Evolutionary conservation across 2,329 filamentous ascomycete species (phyloP).

Genomic region (Huntiella bhutanensis): DNA sequence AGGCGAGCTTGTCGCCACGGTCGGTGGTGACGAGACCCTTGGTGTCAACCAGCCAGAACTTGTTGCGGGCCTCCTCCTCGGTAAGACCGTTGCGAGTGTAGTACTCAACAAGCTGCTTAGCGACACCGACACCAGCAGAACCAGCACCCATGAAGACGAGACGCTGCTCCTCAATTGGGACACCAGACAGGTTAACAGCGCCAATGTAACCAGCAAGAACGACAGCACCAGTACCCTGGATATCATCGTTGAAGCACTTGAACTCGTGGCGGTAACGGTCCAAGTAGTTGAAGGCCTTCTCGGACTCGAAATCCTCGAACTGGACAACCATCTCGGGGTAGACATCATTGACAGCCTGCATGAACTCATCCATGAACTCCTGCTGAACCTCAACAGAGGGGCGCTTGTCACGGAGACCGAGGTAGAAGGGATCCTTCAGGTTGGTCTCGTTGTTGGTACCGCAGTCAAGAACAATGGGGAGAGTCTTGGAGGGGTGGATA

Average conservation of each 20-base stretch:
- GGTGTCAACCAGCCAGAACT: conserved; percentile 96
- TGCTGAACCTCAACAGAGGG: conserved; percentile 59
- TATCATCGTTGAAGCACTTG: conserved; percentile 97
- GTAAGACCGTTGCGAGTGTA: conserved; percentile 83
- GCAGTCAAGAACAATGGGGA: conserved; percentile 47
- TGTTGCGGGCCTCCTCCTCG: conserved; percentile 68
- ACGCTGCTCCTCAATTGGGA: conserved; percentile 74
- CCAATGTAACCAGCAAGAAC: conserved; percentile 65
- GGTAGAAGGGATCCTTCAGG: conserved; percentile 57
- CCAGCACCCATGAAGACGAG: conserved; percentile 94
- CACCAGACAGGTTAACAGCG: conserved; percentile 65
- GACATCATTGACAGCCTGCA: conserved; percentile 68
- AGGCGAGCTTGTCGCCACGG: conserved; percentile 79
- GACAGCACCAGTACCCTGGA: conserved; percentile 92
- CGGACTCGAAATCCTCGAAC: conserved; percentile 94
- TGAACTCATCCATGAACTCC: conserved; percentile 93
- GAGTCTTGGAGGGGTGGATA: conserved; percentile 75
- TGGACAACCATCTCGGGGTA: conserved; percentile 57
- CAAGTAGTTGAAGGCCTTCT: conserved; percentile 76
- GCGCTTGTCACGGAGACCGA: conserved; percentile 73
- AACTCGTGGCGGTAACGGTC: conserved; percentile 75
- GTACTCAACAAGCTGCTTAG: conserved; percentile 93
- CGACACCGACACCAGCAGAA: conserved; percentile 88
- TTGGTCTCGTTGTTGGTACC: conserved; percentile 49
- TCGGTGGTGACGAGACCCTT: conserved; percentile 87